Evolutionary conservation across 768 basidiomycete species (phyloP).

Genomic region (Suillus sp.): DNA sequence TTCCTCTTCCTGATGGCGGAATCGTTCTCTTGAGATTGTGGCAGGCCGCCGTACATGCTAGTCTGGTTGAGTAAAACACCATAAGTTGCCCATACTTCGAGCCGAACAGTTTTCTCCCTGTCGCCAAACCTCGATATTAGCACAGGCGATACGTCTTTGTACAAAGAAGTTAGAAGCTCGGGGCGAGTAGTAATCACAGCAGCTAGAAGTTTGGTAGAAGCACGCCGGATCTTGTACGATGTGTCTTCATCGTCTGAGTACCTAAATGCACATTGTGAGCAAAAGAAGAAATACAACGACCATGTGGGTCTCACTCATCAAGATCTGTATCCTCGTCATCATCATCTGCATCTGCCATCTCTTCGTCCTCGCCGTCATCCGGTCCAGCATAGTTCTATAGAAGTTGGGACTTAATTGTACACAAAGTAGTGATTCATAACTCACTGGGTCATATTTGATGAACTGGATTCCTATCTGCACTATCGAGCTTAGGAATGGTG

Average conservation of each 20-base stretch:
- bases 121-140: constrained; percentile 92
- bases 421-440: neutral
- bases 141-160: constrained; percentile 83
- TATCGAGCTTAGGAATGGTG: constrained; percentile 68
- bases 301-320: constrained; percentile 59
- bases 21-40: constrained; percentile 51
- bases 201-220: constrained; percentile 86
- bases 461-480: constrained; percentile 71
- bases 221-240: constrained; percentile 95
- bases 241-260: constrained; percentile 99
- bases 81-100: constrained; percentile 92
- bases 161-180: constrained; percentile 77
- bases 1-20: constrained; percentile 66
- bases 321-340: constrained; percentile 81
- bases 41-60: constrained; percentile 68
- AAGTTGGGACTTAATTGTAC: constrained; percentile 13
- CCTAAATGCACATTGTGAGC: constrained; percentile 39
- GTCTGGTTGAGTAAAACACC: constrained; percentile 83
- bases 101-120: constrained; percentile 90
- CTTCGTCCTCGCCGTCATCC: constrained; percentile 64
- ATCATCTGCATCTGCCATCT: constrained; percentile 55
- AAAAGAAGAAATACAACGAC: neutral
- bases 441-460: constrained; percentile 93
- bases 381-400: constrained; percentile 76
- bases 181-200: constrained; percentile 89